phyloP scores from a whole-genome alignment of 768 basidiomycete genomes.

The Rickenella mellea region DNA sequence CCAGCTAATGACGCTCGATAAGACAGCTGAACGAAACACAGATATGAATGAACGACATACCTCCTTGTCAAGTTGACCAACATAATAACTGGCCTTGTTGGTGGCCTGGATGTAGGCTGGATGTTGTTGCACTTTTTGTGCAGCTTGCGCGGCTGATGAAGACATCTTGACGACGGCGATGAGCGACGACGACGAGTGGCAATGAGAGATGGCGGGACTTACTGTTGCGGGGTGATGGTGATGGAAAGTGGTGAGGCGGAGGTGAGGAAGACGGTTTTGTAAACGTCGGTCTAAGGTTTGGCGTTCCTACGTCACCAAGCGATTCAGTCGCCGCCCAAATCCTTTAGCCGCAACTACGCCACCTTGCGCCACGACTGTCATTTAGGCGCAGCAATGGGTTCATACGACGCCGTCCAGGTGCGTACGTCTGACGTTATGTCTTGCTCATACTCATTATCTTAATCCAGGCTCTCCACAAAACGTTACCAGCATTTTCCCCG shows the following conservation, averaged over 20 bases:
- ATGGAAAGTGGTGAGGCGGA: constrained; percentile 7
- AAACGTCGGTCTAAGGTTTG: no score
- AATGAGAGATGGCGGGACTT: constrained; percentile 4
- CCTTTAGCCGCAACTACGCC: constrained; percentile 24
- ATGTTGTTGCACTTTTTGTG: constrained; percentile 81
- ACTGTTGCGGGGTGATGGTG: constrained; percentile 4
- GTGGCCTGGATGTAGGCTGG: constrained; percentile 78
- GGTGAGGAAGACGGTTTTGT: constrained; percentile 12
- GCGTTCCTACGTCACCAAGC: neutral
- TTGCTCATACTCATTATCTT: constrained; percentile 1
- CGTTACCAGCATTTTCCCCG: constrained; percentile 65
- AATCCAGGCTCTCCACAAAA: constrained; percentile 48
- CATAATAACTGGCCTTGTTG: constrained; percentile 73
- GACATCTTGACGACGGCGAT: neutral
- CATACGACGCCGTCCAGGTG: constrained; percentile 48
- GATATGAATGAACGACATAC: constrained; percentile 31
- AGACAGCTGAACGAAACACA: constrained; percentile 1
- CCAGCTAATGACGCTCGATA: constrained; percentile 37
- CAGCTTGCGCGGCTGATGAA: constrained; percentile 39
- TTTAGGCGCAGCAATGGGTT: constrained; percentile 1
- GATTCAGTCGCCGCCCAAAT: neutral
- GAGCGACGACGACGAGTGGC: neutral
- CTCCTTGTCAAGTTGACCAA: constrained; percentile 94
- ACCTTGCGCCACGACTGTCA: constrained; percentile 17
- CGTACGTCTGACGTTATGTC: no score